phyloP scores from a whole-genome alignment of 2,329 filamentous ascomycete genomes.

The Elsinoe fawcettii region DNA sequence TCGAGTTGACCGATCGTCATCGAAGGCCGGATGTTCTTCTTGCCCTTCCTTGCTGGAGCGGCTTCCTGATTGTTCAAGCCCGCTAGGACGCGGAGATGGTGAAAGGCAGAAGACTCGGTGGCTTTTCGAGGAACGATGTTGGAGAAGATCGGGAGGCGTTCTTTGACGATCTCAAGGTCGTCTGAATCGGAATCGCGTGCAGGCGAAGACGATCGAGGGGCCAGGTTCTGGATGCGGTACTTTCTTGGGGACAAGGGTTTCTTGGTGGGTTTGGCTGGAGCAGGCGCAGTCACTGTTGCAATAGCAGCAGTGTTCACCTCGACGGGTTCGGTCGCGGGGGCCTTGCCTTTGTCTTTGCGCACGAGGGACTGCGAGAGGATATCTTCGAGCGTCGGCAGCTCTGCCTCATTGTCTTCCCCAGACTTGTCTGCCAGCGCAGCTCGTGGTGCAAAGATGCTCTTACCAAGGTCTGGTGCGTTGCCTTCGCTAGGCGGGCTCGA shows the following conservation, averaged over 20 bases:
- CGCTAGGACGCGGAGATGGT: slow-evolving; percentile 29
- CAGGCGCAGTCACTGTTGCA: no score
- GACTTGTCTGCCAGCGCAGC: background rate
- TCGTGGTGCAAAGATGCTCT: slow-evolving; percentile 7
- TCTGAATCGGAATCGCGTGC: slow-evolving; percentile 36
- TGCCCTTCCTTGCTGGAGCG: slow-evolving; percentile 32
- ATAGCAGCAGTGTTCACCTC: background rate
- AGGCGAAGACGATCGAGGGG: background rate
- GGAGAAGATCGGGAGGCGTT: slow-evolving; percentile 28
- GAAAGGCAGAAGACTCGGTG: slow-evolving; percentile 27
- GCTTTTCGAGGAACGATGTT: slow-evolving; percentile 29
- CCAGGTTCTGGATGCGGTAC: slow-evolving; percentile 12
- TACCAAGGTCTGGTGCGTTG: slow-evolving; percentile 8
- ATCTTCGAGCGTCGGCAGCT: slow-evolving; percentile 36
- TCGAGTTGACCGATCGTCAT: slow-evolving; percentile 68
- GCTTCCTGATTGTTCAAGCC: slow-evolving; percentile 29
- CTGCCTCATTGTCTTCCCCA: slow-evolving; percentile 26
- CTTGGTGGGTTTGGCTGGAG: background rate
- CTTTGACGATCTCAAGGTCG: slow-evolving; percentile 57
- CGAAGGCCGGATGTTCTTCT: slow-evolving; percentile 50
- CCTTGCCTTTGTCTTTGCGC: slow-evolving; percentile 18
- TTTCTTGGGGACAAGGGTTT: background rate
- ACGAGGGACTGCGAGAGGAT: slow-evolving; percentile 26
- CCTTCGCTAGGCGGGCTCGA: slow-evolving; percentile 34
- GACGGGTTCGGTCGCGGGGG: background rate